Evolutionary conservation across 805 yeast genomes (phyloP), one percentile per base, ranked within the genome.

Genomic region (Metschnikowia anglica): DNA sequence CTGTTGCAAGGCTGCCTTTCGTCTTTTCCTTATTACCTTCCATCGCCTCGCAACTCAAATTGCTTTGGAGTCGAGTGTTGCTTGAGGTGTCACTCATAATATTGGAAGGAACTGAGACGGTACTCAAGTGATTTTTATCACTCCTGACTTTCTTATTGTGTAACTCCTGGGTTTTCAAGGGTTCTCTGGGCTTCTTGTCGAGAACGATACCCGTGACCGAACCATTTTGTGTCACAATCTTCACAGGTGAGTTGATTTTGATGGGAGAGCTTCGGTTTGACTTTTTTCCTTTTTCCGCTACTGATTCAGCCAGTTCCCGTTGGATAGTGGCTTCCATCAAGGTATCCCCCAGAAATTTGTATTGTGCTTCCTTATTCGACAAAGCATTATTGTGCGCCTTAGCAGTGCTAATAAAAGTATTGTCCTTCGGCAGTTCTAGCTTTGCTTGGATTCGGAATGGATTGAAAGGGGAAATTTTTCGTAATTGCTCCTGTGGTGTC

Each of bases 191-290:
- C 18, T 42, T 37, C 30, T 33, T 48, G 48, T 47, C 53, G 23
- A 52, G 49, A 18, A 41, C 47, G 11, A 59, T 49, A 1, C 62
- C 63, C 0, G 66, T 61, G 5, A 64, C 62, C 1, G 61, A 42
- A 1, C 59, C 55, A 16, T 63, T 64, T 8, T 60, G 55, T 43
- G 59, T 65, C 10, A 64, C 58, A 21, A 68, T 44, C 43, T 58
- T 61, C 23, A 68, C 54, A 1, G 75, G 74, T 4, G 71, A 64
- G n/a, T 65, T 61, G 35, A 68, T 65, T 47, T 69, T 69, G 25
- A 69, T 68, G 3, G 71, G 68, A 3, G 54, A 48, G 28, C 21
- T 37, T 20, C 41, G 20, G 19, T 26, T 20, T 10, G 46, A 34
- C 24, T 32, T 43, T 5, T 18, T 23, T 4, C 20, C 35, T 18